phyloP scores from a whole-genome alignment of 257 asterid genomes.

The Cynanchum wilfordii region DNA sequence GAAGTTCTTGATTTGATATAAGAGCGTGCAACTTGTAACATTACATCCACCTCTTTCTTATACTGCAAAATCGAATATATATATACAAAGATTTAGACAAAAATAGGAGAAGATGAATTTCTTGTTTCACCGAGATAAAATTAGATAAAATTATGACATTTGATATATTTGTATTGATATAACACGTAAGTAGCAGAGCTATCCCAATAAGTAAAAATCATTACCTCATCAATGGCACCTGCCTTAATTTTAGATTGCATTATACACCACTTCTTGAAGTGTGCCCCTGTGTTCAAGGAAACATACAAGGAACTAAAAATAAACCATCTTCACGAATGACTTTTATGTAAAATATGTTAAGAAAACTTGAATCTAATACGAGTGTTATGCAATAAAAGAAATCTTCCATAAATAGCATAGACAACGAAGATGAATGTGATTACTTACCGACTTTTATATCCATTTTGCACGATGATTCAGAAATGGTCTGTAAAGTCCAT shows the following conservation, averaged over 20 bases:
- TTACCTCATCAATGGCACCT: constrained; percentile 65
- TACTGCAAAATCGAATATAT: constrained; percentile 40
- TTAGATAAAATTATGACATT: too few relatives aligned
- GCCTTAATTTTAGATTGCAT: constrained; percentile 81
- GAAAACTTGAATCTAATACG: not conserved
- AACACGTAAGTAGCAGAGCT: too few relatives aligned
- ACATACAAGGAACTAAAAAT: constrained; percentile 2
- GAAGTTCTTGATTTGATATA: constrained; percentile 49
- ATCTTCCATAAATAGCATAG: not conserved
- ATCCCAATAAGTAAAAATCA: not conserved
- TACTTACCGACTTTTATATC: constrained; percentile 73
- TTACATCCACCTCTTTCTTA: constrained; percentile 66
- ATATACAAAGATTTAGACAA: not conserved
- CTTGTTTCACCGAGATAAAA: too few relatives aligned
- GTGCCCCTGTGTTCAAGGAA: constrained; percentile 44
- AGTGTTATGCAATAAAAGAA: not conserved
- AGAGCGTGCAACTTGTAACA: constrained; percentile 65
- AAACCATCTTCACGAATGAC: not conserved
- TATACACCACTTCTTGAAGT: constrained; percentile 91
- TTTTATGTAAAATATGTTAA: not conserved
- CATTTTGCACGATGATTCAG: constrained; percentile 59
- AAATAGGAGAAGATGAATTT: not conserved
- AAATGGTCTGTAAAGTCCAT: constrained; percentile 58
- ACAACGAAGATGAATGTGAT: not conserved
- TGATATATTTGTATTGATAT: too few relatives aligned